Base-by-base conservation (phyloP, 768 basidiomycete genomes). In the Lactarius quietus region DNA sequence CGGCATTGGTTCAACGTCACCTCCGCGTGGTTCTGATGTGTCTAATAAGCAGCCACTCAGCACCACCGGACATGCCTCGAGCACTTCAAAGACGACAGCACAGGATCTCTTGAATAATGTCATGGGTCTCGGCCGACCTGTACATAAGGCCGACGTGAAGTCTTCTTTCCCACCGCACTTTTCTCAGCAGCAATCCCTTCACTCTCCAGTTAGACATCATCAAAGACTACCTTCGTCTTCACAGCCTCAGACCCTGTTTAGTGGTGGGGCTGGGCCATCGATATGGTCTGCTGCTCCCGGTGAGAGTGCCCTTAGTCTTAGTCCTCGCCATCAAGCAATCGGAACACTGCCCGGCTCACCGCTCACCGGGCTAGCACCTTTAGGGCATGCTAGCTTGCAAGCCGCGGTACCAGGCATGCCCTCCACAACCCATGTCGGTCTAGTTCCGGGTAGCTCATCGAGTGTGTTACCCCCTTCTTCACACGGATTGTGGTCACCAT, bases 231-330 rank as follows among this genome's bases (percentile, higher is more conserved):
- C 64, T 14, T 71, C 76, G 57, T 74, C 79, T 3, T 76, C 78
- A 1, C 78, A 79, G 56, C 75, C 83, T 0, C 77, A 78, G 54
- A 78, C 83, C 26, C 76, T 85, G 31, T 86, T 89, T 68, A 82
- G 84, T 26, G 72, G 70, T 23, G 51, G 66, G 4, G 77, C 79
- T 9, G 74, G 75, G 36, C 78, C 81, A 57, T 89, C 85, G 1
- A 90, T 90, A 45, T 90, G 89, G 89, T 85, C 88, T 4, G 80
- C 86, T 17, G 78, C 82, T 1, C 75, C 77, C 3, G 86, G 86
- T 65, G 83, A 84, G 62, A 68, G 66, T 7, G 63, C 71, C 15
- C 59, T 70, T 12, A 54, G 60, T n/a, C 54, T 66, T 8, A 69
- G 68, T 35, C 60, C 64, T 57, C 69, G 64, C 48, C 64, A 55